Evolutionary conservation across 2,329 filamentous ascomycete genomes (phyloP), one percentile per base, ranked within the genome.

Genomic region (Pyrenophora tritici-repentis): DNA sequence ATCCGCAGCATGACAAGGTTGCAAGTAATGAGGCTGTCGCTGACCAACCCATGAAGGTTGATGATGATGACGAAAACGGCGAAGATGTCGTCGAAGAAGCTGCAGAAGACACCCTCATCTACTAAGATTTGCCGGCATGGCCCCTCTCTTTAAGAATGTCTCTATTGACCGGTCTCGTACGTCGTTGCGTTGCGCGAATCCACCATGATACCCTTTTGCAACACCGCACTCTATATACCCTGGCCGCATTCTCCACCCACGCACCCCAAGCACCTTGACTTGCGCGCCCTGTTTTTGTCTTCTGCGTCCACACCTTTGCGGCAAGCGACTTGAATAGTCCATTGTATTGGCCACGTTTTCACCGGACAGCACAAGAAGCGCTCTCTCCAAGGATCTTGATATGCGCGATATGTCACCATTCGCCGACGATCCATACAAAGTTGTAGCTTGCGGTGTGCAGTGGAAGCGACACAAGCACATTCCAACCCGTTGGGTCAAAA

Each of bases 81-180:
- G 89, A 92, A 66, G 86, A 93, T 49, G 81, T 95, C 59, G 86
- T 94, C 46, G 89, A 91, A 72, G 56, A 66, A 45, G 89, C 88
- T 47, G 90, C 91, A 53, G 91, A 97, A 76, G 91, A 96, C 66
- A 91, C 88, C 63, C 90, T 96, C 45, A 93, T 96, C 53, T 96
- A 96, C 77, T 96, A 78, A 82, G 55, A 31, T 35, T 35, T 45
- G 20, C 34, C 40, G 45, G 46, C 47, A 43, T 32, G 26, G 26
- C 14, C 47, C 36, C 34, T 38, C 36, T 26, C 39, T 35, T 32
- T 46, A 22, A 31, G 33, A 22, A 39, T 36, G n/a, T 16, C 20
- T 34, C 14, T 32, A 16, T n/a, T 43, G n/a, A 13, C 34, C 34
- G 44, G 41, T 13, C 44, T 42, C 44, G 37, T 32, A 29, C 10